Percentiles rank a stretch among this genome's conserved stretches.
Evolutionary conservation across 1,284 basidiomycete genomes (phyloP).

Genomic region (Xanthoconium separans): DNA sequence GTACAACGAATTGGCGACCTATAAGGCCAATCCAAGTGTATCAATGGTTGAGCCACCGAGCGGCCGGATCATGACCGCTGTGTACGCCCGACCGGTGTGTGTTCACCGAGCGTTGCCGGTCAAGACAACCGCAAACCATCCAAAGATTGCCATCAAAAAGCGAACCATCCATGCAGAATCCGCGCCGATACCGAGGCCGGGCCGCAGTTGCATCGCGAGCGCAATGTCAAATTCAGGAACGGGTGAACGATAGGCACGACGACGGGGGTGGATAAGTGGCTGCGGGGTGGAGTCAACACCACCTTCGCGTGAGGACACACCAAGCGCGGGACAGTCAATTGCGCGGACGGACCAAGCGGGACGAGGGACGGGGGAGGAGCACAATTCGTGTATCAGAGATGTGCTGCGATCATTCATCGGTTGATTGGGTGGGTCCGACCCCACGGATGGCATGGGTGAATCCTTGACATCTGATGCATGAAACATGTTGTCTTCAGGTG

Average conservation of each 20-base stretch:
- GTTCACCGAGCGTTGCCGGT: constrained; percentile 23
- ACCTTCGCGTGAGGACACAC: constrained; percentile 14
- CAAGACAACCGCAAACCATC: constrained; percentile 60
- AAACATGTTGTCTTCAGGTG: constrained; percentile 13
- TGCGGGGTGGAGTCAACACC: constrained; percentile 5
- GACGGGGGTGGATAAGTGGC: constrained; percentile 20
- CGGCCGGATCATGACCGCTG: not conserved
- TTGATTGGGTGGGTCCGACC: constrained; percentile 4
- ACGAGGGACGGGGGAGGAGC: constrained; percentile 25
- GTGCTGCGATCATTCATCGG: constrained; percentile 14
- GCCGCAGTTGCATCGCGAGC: constrained; percentile 72
- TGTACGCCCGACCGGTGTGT: not conserved
- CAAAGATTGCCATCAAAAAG: constrained; percentile 75
- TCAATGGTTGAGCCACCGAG: not conserved
- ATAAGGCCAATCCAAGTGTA: not conserved
- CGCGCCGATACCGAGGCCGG: constrained; percentile 62
- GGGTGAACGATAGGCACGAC: constrained; percentile 36
- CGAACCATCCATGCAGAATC: constrained; percentile 77
- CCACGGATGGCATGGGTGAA: constrained; percentile 9
- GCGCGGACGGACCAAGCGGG: constrained; percentile 45
- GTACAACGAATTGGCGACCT: not conserved
- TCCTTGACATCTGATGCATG: constrained; percentile 10
- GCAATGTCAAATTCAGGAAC: constrained; percentile 60
- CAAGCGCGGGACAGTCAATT: constrained; percentile 31
- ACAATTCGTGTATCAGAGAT: constrained; percentile 35